Evolutionary conservation across 768 basidiomycete genomes (phyloP), one percentile per base, ranked within the genome.

Genomic region (Leucosporidium creatinivorum): DNA sequence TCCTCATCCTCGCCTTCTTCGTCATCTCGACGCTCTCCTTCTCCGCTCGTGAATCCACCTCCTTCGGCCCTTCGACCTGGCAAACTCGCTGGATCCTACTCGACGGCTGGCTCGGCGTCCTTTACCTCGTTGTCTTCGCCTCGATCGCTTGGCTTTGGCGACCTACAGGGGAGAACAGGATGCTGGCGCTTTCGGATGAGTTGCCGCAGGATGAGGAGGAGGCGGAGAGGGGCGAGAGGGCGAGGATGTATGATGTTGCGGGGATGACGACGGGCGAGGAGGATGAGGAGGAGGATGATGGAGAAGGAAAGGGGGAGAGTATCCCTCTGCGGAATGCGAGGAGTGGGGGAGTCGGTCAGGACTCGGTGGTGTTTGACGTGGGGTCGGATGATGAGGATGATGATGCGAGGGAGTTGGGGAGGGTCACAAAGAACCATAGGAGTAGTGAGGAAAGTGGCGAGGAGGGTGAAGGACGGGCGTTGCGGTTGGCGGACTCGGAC

Each of bases 161-260:
- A 47, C 96, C 96, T 31, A 87, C 89, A n/a, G 84, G 82, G 50
- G 85, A 89, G 77, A 93, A 93, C 81, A 83, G 88, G 80, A 86
- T 89, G 77, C 85, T 99, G 69, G 86, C 91, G 47, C 93, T 97
- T 88, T 93, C 91, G 30, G 93, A 97, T 71, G 96, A 99, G 80
- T 79, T 98, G 61, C 91, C 96, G 30, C 92, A 93, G 79, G 88
- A 93, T 74, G 91, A 93, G 75, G 87, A 88, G 74, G 93, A 93
- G 72, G 93, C 91, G 0, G 90, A 96, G 76, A 86, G 72, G 79
- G 86, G 87, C 4, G 84, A 85, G 59, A 85, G 86, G 61, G 87
- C 86, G 67, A 87, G 88, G 68, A 83, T 86, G 19, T 84, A 84
- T 12, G 88, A 89, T 48, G 87, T 85, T 25, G 81, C 82, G 58